phyloP scores from a whole-genome alignment of 495 filamentous ascomycete species.

The Coniosporium apollinis region DNA sequence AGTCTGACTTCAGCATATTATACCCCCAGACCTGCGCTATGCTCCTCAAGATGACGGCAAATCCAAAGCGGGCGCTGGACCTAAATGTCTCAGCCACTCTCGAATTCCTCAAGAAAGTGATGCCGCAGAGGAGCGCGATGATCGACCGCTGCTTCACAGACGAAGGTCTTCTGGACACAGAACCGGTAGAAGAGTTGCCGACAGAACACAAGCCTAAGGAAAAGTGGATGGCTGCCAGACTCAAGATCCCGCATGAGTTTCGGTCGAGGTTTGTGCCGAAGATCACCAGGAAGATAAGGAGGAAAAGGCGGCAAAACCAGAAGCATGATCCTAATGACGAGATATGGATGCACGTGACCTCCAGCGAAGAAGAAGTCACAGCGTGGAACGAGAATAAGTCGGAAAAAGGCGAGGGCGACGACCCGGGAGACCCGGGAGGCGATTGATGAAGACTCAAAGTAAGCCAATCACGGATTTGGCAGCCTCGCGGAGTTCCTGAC shows the following conservation, averaged over 20 bases:
- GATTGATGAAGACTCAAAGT: too few relatives aligned
- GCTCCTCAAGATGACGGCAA: conserved; percentile 39
- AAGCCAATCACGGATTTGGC: too few relatives aligned
- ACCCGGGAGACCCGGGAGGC: too few relatives aligned
- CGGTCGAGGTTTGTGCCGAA: conserved; percentile 9
- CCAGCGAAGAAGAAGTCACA: conserved; percentile 20
- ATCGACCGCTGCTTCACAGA: conserved; percentile 11
- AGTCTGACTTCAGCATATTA: conserved; percentile 42
- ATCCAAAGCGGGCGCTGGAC: conserved; percentile 37
- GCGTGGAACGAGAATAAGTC: too few relatives aligned
- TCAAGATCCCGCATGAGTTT: conserved; percentile 14
- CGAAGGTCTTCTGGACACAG: conserved; percentile 11
- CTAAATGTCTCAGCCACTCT: conserved; percentile 34
- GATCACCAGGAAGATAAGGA: conserved; percentile 4
- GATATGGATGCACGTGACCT: conserved; percentile 16
- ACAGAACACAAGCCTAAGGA: conserved; percentile 9
- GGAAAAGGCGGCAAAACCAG: conserved; percentile 1
- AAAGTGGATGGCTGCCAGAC: conserved; percentile 8
- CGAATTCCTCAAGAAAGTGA: conserved; percentile 14
- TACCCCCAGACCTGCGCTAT: conserved; percentile 38
- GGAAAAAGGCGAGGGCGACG: too few relatives aligned
- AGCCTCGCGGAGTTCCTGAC: too few relatives aligned
- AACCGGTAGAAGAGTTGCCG: conserved; percentile 9
- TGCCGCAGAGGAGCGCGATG: conserved; percentile 8
- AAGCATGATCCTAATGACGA: conserved; percentile 8